Evolutionary conservation across 2,329 filamentous ascomycete species (phyloP).

Genomic region (Penicillium sp.): DNA sequence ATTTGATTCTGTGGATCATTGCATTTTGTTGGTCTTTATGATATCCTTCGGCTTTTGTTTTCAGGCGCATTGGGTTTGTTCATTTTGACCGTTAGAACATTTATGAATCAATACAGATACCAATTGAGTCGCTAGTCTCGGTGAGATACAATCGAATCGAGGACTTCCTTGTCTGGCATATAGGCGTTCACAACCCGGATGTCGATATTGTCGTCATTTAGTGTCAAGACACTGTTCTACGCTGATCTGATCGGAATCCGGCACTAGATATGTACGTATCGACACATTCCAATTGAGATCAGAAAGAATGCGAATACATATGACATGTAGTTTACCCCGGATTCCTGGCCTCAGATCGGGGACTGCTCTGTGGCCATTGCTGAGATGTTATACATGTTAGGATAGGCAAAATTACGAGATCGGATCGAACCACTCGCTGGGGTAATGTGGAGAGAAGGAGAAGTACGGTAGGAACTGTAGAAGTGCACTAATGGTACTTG

Average conservation of each 20-base stretch:
- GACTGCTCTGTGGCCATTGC: background rate
- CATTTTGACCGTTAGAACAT: background rate
- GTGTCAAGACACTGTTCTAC: background rate
- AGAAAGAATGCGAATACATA: background rate
- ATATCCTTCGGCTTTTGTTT: slow-evolving; percentile 3
- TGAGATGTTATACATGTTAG: background rate
- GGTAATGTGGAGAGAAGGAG: background rate
- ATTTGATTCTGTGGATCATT: slow-evolving; percentile 23
- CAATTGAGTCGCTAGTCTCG: background rate
- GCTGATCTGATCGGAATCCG: background rate
- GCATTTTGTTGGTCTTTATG: slow-evolving; percentile 3
- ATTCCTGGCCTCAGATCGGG: background rate
- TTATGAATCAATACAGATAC: background rate
- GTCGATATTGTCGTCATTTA: background rate
- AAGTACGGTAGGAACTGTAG: background rate
- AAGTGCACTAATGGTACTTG: background rate
- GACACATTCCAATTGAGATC: background rate
- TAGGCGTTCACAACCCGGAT: background rate
- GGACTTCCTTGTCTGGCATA: background rate
- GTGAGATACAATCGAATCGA: background rate
- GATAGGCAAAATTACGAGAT: slow-evolving; percentile 1
- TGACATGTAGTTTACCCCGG: background rate
- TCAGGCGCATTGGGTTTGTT: background rate
- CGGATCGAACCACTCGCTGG: background rate
- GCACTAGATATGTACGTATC: background rate